Conservation (phyloP, 2,329 filamentous ascomycete species). For the Curvularia lunata region DNA sequence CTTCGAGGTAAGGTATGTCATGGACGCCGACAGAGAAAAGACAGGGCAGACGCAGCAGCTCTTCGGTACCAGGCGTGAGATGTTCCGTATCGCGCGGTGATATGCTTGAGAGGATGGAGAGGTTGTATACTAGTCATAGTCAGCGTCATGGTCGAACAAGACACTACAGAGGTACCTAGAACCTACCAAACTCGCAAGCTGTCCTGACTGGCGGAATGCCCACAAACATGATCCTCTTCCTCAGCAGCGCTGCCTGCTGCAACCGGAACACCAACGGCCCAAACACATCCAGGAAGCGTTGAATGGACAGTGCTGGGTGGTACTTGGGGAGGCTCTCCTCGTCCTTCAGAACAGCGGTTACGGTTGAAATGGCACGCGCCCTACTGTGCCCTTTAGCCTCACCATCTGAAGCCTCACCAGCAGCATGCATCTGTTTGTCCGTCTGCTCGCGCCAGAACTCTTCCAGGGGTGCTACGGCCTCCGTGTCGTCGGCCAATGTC, state of each 20-base stretch:
- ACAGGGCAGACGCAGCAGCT: conserved; percentile 71
- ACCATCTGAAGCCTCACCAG: conserved; percentile 3
- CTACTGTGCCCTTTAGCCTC: conserved; percentile 32
- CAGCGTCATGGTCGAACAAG: conserved; percentile 4
- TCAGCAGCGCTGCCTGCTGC: conserved; percentile 81
- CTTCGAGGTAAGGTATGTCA: conserved; percentile 80
- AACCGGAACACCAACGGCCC: conserved; percentile 92
- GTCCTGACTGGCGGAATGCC: conserved; percentile 84
- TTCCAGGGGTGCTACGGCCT: conserved; percentile 69
- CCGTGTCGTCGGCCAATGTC: conserved; percentile 67
- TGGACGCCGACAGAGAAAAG: conserved; percentile 95
- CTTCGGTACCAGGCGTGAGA: conserved; percentile 67
- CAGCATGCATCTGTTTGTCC: neutral
- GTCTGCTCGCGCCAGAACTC: conserved; percentile 76
- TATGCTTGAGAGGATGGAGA: conserved; percentile 91
- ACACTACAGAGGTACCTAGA: neutral
- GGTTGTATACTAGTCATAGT: conserved; percentile 75
- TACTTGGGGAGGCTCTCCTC: conserved; percentile 74
- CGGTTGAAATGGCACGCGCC: conserved; percentile 56
- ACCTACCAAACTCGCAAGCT: conserved; percentile 84
- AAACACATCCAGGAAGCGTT: conserved; percentile 78
- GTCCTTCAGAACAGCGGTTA: conserved; percentile 62
- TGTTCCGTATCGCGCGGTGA: conserved; percentile 74
- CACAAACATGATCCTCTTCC: conserved; percentile 87
- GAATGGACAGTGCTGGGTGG: conserved; percentile 86